These are phyloP conservation scores for Plasmodium falciparum DNA, from an alignment of 169 alveolate genomes.

Conservation along the genomic window DNA sequence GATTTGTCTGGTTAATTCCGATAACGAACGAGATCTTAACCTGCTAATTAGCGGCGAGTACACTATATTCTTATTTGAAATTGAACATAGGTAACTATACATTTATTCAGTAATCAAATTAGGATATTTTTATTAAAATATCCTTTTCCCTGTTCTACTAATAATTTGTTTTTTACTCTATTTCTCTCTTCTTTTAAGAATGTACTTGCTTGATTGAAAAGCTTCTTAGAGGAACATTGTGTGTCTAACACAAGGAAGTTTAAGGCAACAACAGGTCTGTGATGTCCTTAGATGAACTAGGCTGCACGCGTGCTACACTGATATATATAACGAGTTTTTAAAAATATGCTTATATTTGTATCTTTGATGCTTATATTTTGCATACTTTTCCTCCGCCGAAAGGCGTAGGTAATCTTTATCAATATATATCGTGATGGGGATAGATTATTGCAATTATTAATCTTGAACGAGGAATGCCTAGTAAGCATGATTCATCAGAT, in stretches of 20 bases:
- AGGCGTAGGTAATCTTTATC: conserved; percentile 87
- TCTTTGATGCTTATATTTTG: background rate
- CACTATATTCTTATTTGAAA: conserved; percentile 23
- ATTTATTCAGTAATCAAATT: conserved; percentile 3
- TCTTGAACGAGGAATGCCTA: conserved; percentile 95
- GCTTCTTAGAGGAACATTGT: conserved; percentile 93
- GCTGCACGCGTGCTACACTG: conserved; percentile 95
- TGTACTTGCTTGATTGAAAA: conserved; percentile 39
- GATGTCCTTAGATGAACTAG: conserved; percentile 94
- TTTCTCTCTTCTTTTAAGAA: conserved; percentile 12
- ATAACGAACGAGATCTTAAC: conserved; percentile 96
- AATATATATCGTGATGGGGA: conserved; percentile 93
- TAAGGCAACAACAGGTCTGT: conserved; percentile 95
- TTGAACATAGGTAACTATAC: conserved; percentile 6
- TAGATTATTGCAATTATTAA: conserved; percentile 92
- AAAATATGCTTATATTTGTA: conserved; percentile 1
- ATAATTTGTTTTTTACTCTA: background rate
- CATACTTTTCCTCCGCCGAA: conserved; percentile 85
- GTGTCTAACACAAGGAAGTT: conserved; percentile 91
- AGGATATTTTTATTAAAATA: background rate
- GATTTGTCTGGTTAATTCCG: conserved; percentile 85
- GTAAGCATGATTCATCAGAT: conserved; percentile 95
- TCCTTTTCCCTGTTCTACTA: conserved; percentile 17
- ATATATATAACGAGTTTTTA: conserved; percentile 86
- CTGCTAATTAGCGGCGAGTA: conserved; percentile 90